Evolutionary conservation across 2,329 filamentous ascomycete species (phyloP).

Genomic region (Chlorencoelia australis): DNA sequence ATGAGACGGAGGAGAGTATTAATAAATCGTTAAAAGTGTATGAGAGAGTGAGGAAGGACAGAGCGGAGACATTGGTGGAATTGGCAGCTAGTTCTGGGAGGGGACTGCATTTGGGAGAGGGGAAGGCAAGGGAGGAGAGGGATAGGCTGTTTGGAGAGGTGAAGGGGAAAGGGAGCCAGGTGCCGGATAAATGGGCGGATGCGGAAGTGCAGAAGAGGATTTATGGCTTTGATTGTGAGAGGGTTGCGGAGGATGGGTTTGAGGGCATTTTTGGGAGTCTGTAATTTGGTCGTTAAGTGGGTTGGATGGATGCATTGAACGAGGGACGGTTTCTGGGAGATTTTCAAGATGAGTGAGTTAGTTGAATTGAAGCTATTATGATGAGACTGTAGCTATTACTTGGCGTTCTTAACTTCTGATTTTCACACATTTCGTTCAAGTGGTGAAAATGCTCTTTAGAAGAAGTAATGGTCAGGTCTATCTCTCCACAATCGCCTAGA

Average conservation of each 20-base stretch:
- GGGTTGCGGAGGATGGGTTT: conserved; percentile 7
- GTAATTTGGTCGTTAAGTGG: no score
- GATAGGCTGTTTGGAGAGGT: conserved; percentile 45
- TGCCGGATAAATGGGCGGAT: conserved; percentile 62
- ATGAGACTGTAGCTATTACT: no score
- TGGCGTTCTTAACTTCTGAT: no score
- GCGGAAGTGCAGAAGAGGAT: conserved; percentile 58
- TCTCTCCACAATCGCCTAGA: no score
- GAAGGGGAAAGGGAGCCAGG: conserved; percentile 32
- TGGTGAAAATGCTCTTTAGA: no score
- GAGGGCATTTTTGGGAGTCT: conserved; percentile 8
- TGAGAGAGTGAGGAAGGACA: conserved; percentile 44
- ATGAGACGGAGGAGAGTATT: conserved; percentile 29
- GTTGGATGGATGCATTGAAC: no score
- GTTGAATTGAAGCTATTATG: no score
- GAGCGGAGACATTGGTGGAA: conserved; percentile 41
- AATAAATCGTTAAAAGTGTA: conserved; percentile 42
- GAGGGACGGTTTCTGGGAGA: no score
- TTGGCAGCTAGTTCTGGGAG: conserved; percentile 40
- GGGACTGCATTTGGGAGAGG: conserved; percentile 48
- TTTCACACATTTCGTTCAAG: no score
- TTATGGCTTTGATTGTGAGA: conserved; percentile 30
- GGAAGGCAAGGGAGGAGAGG: conserved; percentile 47
- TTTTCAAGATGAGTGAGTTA: no score
- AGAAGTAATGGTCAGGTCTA: no score